Evolutionary conservation across 208 protist genomes (phyloP), one percentile per base, ranked within the genome.

Genomic region (Leptomonas pyrrhocoris): DNA sequence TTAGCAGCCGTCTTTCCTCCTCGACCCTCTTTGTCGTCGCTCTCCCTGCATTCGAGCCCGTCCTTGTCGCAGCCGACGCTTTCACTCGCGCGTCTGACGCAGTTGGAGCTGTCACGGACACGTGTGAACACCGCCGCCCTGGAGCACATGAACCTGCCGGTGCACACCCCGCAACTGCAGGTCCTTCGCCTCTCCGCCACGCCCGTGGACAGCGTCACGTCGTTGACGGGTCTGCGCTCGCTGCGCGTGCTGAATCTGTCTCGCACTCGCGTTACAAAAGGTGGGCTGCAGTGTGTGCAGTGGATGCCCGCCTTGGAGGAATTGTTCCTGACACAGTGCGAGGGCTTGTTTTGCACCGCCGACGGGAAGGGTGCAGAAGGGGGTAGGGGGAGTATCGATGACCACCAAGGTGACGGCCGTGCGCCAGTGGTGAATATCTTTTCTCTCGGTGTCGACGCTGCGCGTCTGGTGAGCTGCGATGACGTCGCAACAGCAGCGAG

Each of bases 301-400:
- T 64, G 58, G 58, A 64, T 64, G 58, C 43, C 45, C 11, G 40
- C 58, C 27, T 43, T 64, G 27, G 58, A 64, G 58, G 58, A 64
- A 11, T 27, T 53, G 7, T 64, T 53, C 19, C 18, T 64, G 27
- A 54, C 58, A 16, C 58, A 64, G 58, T 64, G 58, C 21, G 58
- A 53, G 45, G 4, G 55, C 15, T 28, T 64, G 45, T 42, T 38
- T 38, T 9, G 9, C 34, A n/a, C n/a, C n/a, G n/a, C n/a, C 11
- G 58, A 64, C 23, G 40, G 18, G 5, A 38, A 19, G 21, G 25
- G n/a, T 21, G 40, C 57, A 34, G 23, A 3, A 50, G 3, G 34
- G 34, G 9, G 34, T 38, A 9, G 34, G 7, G 3, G 34, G 34
- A 9, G 34, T 9, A 38, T 38, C 34, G 34, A 9, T 38, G 9